Percentiles rank a stretch among this genome's conserved stretches.
Evolutionary conservation across 2,329 filamentous ascomycete species (phyloP).

Genomic region (Epicoccum nigrum): DNA sequence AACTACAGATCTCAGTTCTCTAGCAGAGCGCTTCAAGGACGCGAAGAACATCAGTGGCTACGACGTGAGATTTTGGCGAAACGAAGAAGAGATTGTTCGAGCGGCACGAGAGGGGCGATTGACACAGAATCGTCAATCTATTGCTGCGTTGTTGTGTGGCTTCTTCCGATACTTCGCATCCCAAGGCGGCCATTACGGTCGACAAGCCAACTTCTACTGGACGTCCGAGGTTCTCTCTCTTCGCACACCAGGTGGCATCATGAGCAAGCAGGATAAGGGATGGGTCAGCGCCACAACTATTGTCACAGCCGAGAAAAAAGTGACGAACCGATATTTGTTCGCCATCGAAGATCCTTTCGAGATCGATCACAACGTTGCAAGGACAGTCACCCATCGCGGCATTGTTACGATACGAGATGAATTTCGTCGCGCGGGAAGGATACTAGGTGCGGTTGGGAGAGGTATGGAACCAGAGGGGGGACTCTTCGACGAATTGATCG

Average conservation of each 20-base stretch:
- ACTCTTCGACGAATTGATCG: constrained; percentile 44
- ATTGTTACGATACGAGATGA: constrained; percentile 84
- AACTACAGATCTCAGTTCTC: constrained; percentile 17
- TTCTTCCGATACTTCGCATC: constrained; percentile 90
- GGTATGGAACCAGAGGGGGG: constrained; percentile 38
- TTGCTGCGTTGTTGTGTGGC: constrained; percentile 75
- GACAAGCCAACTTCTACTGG: constrained; percentile 74
- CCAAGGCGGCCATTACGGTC: constrained; percentile 26
- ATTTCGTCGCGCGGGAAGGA: constrained; percentile 78
- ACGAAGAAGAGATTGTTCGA: constrained; percentile 70
- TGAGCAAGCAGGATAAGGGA: constrained; percentile 77
- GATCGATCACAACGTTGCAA: constrained; percentile 82
- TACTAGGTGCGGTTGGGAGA: constrained; percentile 50
- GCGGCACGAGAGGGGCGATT: constrained; percentile 65
- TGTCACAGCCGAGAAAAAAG: constrained; percentile 67
- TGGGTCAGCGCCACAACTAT: constrained; percentile 84
- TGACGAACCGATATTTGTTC: constrained; percentile 81
- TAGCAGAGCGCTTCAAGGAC: constrained; percentile 49
- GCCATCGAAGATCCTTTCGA: constrained; percentile 94
- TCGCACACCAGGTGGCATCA: constrained; percentile 70
- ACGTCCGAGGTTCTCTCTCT: constrained; percentile 79
- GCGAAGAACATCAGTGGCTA: constrained; percentile 65
- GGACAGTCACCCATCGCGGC: constrained; percentile 82
- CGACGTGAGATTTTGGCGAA: constrained; percentile 77
- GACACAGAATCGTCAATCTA: constrained; percentile 70